A percentile compares a stretch with the other conserved stretches of the same genome.
Evolutionary conservation across 2,329 filamentous ascomycete species (phyloP).

Genomic region (Leptographium procerum): DNA sequence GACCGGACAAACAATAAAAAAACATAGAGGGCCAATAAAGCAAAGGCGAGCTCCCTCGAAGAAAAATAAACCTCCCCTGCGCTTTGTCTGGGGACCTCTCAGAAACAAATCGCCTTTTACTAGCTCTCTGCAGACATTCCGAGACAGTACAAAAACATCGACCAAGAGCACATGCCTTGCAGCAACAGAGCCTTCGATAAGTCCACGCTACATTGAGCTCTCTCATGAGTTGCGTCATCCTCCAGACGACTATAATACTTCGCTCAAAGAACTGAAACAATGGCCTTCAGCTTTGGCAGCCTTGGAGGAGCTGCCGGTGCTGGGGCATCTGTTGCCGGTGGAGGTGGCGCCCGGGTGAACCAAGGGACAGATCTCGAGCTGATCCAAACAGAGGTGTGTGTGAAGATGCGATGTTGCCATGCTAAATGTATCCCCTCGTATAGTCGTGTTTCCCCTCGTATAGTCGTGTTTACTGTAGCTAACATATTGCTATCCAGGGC

Average conservation of each 20-base stretch:
- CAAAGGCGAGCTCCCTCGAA: neutral
- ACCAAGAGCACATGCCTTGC: neutral
- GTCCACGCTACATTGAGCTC: neutral
- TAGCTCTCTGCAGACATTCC: neutral
- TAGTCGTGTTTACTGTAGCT: no score
- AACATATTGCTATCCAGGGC: slow-evolving; percentile 28
- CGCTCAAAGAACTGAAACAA: slow-evolving; percentile 16
- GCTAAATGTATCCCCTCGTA: no score
- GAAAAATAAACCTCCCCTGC: neutral
- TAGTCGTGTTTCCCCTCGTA: no score
- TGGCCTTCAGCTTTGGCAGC: slow-evolving; percentile 55
- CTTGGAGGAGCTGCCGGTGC: slow-evolving; percentile 31
- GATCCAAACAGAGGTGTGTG: slow-evolving; percentile 67
- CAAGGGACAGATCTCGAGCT: slow-evolving; percentile 59
- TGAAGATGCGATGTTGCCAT: neutral
- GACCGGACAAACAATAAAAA: neutral
- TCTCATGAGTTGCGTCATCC: neutral
- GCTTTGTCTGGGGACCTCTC: neutral
- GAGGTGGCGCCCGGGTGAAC: slow-evolving; percentile 23
- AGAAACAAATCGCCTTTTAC: neutral
- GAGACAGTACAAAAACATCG: neutral
- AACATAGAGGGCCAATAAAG: neutral
- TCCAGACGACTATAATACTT: neutral
- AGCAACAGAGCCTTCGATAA: neutral
- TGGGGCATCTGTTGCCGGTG: slow-evolving; percentile 27